Base-by-base conservation (phyloP, 495 filamentous ascomycete species). In the Lophium mytilinum region DNA sequence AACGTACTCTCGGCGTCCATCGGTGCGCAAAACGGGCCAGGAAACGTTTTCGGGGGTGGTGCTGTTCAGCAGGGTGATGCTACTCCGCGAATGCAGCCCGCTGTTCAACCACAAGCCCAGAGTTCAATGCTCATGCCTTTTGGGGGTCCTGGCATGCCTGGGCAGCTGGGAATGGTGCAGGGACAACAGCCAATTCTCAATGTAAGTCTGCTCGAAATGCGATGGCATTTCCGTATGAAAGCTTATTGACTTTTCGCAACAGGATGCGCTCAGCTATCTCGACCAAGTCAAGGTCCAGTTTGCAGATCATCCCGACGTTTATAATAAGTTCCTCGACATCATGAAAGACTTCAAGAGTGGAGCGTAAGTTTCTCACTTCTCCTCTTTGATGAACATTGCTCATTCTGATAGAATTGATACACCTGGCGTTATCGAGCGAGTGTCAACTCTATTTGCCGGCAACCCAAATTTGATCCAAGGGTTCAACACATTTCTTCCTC, bases 301-400 rank as follows among this genome's bases (percentile, higher is more conserved):
- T 64, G 85, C 89, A 52, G 90, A 96, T 53, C 89, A 95, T 62
- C 92, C 93, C 9, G 94, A 99, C 69, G 93, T 99, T 1, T 99
- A 99, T 66, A 99, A 99, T 68, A 82, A 86, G 18, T 99, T 99
- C 65, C 73, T 99, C 51, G 93, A 99, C 62, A 99, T 99, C 50
- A 99, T 99, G 94, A 99, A 99, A 71, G 94, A 99, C 60, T 99
- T 99, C 74, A 99, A 99, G 74, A 95, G 90, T 65, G 91, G 95
- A 74, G 88, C 90, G 83, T 93, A 73, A 75, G 88, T 79, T 30
- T 43, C 17, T 7, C 11, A 33, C 1, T 10, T 41, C 12, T 57
- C 12, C 37, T 50, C 7, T 64, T 36, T 11, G 9, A 14, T 33
- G 42, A 21, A 50, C 48, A 64, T 71, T 51, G 68, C 60, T 52